Conservation (phyloP, 768 basidiomycete species). For the Artomyces pyxidatus region DNA sequence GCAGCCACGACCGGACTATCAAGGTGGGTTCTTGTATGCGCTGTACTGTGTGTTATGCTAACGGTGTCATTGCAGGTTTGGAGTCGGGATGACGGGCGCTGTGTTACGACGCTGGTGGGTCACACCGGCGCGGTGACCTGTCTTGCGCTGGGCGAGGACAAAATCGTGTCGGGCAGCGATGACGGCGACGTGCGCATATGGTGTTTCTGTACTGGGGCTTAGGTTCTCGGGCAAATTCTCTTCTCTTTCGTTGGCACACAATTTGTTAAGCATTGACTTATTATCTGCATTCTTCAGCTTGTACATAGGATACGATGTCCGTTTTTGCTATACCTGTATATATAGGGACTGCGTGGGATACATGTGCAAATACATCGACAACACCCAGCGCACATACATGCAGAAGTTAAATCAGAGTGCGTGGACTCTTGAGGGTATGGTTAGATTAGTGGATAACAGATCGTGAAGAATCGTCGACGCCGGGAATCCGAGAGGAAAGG, state of each 20-base stretch:
- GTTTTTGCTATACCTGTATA: background rate
- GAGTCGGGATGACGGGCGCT: slow-evolving; percentile 84
- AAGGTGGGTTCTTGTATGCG: slow-evolving; percentile 50
- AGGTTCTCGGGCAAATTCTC: background rate
- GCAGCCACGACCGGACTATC: slow-evolving; percentile 94
- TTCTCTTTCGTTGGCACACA: background rate
- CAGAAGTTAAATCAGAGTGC: background rate
- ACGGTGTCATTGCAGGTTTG: slow-evolving; percentile 55
- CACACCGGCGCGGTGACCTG: slow-evolving; percentile 94
- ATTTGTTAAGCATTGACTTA: background rate
- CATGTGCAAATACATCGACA: background rate
- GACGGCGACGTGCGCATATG: slow-evolving; percentile 85
- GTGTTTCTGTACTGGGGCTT: slow-evolving; percentile 22
- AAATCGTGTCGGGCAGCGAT: slow-evolving; percentile 94
- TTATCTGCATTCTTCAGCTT: background rate
- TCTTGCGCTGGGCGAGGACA: slow-evolving; percentile 85
- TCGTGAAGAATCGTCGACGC: background rate
- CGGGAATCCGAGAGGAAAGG: background rate
- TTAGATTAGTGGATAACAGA: background rate
- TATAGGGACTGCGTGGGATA: background rate
- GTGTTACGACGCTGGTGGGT: slow-evolving; percentile 84
- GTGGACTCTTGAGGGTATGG: no score
- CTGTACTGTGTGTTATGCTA: background rate
- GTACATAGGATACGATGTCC: background rate
- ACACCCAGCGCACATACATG: no score